These are phyloP conservation scores for Eucalyptus decipiens DNA, from an alignment of 345 rosid genomes.

Conservation along the genomic window DNA sequence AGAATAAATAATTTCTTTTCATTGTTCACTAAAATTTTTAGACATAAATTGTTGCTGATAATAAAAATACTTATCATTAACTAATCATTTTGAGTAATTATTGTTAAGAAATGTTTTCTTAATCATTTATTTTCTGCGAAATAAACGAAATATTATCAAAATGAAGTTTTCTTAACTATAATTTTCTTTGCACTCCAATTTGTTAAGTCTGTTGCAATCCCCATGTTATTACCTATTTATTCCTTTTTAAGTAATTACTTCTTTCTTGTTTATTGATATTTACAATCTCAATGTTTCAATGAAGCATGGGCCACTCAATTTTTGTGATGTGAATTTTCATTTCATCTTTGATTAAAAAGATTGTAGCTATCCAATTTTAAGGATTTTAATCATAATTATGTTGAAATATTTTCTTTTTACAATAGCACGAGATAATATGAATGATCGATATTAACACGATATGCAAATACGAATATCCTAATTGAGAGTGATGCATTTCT, in stretches of 20 bases:
- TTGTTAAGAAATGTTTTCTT: too few species aligned
- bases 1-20: fast-evolving
- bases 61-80: too few species aligned
- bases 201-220: neutral
- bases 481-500: neutral
- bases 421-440: neutral
- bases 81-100: too few species aligned
- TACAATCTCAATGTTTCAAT: neutral
- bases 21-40: fast-evolving
- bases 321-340: neutral
- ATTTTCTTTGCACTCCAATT: neutral
- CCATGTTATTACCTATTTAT: neutral
- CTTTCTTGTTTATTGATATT: neutral
- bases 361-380: neutral
- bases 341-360: neutral
- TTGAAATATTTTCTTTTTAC: neutral
- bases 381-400: neutral
- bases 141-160: neutral
- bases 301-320: neutral
- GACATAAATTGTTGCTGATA: too few species aligned
- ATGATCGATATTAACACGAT: neutral
- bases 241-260: neutral
- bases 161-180: neutral
- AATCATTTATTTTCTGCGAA: fast-evolving
- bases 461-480: neutral